phyloP scores from a whole-genome alignment of 2,329 filamentous ascomycete genomes.

The Massarina eburnea region DNA sequence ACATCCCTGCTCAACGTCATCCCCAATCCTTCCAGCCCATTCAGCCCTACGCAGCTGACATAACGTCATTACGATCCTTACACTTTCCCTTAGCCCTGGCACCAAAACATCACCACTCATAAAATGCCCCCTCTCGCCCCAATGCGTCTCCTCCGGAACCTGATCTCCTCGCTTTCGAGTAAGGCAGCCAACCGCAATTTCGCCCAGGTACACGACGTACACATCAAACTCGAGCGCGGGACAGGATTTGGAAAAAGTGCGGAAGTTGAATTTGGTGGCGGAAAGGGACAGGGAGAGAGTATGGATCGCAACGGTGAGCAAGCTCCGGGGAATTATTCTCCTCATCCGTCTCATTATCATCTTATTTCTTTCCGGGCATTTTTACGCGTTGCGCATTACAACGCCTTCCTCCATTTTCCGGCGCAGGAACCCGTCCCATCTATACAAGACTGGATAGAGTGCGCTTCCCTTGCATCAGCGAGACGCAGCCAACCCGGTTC shows the following conservation, averaged over 20 bases:
- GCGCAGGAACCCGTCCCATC: too few species aligned
- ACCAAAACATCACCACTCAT: background rate
- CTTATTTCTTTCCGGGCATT: background rate
- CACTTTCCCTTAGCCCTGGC: background rate
- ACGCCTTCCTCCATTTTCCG: too few species aligned
- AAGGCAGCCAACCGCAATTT: conserved; percentile 16
- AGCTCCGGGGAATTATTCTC: background rate
- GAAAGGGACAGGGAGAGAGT: too few species aligned
- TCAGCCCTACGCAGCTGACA: conserved; percentile 15
- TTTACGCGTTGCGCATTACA: too few species aligned
- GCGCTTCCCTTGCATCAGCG: too few species aligned
- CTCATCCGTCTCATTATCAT: background rate
- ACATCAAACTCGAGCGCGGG: conserved; percentile 9
- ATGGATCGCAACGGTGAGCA: conserved; percentile 24
- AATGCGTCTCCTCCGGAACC: conserved; percentile 18
- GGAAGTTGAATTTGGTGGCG: too few species aligned
- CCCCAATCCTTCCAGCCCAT: too few species aligned
- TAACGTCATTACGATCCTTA: conserved; percentile 3
- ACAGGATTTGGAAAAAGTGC: conserved; percentile 1
- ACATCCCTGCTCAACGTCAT: conserved; percentile 17
- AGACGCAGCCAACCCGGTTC: background rate
- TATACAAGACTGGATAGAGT: too few species aligned
- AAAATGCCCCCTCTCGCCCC: background rate
- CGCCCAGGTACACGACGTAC: conserved; percentile 36
- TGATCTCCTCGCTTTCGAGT: conserved; percentile 1